Evolutionary conservation across 306 rosid species (phyloP), one percentile per base, ranked within the genome.

Genomic region (Lupinus albus): DNA sequence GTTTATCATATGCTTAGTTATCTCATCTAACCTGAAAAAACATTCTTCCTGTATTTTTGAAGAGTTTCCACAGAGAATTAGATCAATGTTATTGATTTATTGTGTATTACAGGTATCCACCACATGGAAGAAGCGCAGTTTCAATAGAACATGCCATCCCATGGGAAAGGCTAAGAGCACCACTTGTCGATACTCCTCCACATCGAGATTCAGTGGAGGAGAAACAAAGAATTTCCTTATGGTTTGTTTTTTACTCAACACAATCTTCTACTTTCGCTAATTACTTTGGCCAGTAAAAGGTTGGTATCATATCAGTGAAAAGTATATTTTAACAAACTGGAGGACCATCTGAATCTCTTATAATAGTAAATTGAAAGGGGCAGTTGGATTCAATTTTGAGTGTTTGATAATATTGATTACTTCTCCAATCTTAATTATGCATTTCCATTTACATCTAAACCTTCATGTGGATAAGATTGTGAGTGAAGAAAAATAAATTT

Each of bases 201-300:
- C 94, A 86, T 89, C 56, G 98, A 93, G 87, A 93, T 93, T 71
- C 97, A 93, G 52, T 93, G 97, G 98, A 88, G 97, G 75, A 86
- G 86, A 71, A 93, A 89, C 86, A 89, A 88, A 73, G 97, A 88
- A 69, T 89, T 93, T 69, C 98, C 98, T 67, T 93, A 89, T 68
- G 98, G 98, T 93, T 77, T 63, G 92, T 81, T 78, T 76, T 48
- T 57, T 25, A 69, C 70, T 67, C 65, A 42, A 39, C 57, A 18
- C 64, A 12, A 53, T 74, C 32, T 68, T 58, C 30, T 63, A 57
- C 11, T 50, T 51, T 38, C 41, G 21, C 8, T 41, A 7, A 54
- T 74, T 47, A 8, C 8, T 44, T 57, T 41, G 18, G 35, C 16
- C 42, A 21, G 49, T 73, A 42, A 64, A 36, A 38, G 32, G 16